These are phyloP conservation scores for Phylloporus sp. DNA, from an alignment of 768 basidiomycete species.

Conservation along the genomic window DNA sequence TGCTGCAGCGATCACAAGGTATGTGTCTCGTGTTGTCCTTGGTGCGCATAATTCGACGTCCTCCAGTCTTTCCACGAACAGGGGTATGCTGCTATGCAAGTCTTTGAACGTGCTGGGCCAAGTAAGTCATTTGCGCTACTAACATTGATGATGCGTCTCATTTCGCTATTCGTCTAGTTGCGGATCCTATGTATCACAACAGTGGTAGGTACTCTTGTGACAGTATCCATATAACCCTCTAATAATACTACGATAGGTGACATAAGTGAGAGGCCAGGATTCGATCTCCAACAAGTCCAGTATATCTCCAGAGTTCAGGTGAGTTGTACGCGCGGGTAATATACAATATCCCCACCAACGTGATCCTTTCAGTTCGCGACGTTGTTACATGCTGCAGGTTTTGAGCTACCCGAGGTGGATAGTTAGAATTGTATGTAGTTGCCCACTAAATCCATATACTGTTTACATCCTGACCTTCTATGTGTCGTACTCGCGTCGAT, in stretches of 20 bases:
- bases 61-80: constrained; percentile 71
- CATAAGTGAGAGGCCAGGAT: constrained; percentile 72
- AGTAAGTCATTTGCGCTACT: constrained; percentile 34
- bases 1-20: constrained; percentile 94
- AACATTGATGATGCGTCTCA: background rate
- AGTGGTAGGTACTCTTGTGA: constrained; percentile 44
- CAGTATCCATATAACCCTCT: background rate
- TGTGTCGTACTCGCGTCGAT: too few species aligned
- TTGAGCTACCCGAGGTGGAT: constrained; percentile 32
- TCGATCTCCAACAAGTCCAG: constrained; percentile 77
- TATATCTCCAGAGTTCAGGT: constrained; percentile 89
- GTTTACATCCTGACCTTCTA: too few species aligned
- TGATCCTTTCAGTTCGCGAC: constrained; percentile 53
- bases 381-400: constrained; percentile 66
- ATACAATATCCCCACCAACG: background rate
- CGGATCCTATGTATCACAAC: constrained; percentile 88
- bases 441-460: too few species aligned
- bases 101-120: constrained; percentile 83
- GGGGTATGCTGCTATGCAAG: constrained; percentile 82
- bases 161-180: constrained; percentile 43
- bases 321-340: constrained; percentile 12
- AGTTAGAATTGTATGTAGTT: background rate
- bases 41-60: background rate
- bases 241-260: constrained; percentile 49
- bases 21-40: constrained; percentile 6